Conservation (phyloP, 2,329 filamentous ascomycete species). For the Cladosporium sp. region DNA sequence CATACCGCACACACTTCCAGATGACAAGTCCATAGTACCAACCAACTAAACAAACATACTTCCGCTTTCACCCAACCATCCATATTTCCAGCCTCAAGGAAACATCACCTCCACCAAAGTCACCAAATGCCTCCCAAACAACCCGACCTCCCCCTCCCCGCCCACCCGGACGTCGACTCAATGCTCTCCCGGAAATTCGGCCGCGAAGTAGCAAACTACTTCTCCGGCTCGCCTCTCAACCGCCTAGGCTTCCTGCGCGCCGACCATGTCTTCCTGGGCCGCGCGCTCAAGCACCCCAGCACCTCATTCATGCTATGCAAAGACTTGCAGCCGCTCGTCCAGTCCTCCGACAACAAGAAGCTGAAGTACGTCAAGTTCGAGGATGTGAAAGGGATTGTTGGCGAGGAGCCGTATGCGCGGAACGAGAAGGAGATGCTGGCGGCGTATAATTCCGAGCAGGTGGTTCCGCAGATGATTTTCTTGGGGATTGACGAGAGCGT, state of each 20-base stretch:
- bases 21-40: neutral
- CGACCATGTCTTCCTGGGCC: constrained; percentile 68
- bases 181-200: constrained; percentile 78
- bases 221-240: constrained; percentile 74
- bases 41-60: neutral
- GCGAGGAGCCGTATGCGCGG: constrained; percentile 67
- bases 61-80: neutral
- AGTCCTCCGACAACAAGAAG: constrained; percentile 40
- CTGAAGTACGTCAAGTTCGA: constrained; percentile 69
- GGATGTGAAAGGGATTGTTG: constrained; percentile 71
- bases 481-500: constrained; percentile 74
- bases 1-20: neutral
- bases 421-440: constrained; percentile 72
- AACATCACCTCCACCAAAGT: neutral
- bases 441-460: constrained; percentile 70
- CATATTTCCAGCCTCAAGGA: neutral
- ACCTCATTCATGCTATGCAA: constrained; percentile 77
- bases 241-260: constrained; percentile 74
- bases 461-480: constrained; percentile 74
- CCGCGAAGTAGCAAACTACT: constrained; percentile 80
- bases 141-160: constrained; percentile 58
- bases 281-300: constrained; percentile 65
- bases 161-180: constrained; percentile 60
- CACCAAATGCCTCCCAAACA: constrained; percentile 22
- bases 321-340: constrained; percentile 68